Conservation (phyloP, 768 basidiomycete genomes). For the Amanita subjunquillea region DNA sequence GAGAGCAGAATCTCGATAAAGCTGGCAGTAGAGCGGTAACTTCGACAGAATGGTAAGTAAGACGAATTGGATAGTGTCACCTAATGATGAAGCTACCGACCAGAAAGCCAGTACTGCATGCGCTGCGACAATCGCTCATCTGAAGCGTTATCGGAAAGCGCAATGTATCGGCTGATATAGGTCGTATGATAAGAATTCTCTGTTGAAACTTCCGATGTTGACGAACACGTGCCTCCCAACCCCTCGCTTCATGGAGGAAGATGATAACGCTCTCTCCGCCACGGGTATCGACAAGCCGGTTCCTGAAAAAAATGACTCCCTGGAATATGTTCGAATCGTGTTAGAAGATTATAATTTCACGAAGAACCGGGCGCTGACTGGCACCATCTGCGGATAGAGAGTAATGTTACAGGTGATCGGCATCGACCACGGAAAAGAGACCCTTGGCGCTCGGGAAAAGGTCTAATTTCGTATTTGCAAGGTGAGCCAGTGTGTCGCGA, state of each 20-base stretch:
- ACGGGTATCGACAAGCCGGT: background rate
- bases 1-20: background rate
- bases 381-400: background rate
- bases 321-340: background rate
- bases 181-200: background rate
- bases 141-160: slow-evolving; percentile 7
- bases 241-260: background rate
- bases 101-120: slow-evolving; percentile 12
- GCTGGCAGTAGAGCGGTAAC: slow-evolving; percentile 3
- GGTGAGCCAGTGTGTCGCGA: background rate
- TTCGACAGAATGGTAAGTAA: slow-evolving; percentile 1
- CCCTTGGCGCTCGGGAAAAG: background rate
- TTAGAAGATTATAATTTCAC: background rate
- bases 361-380: background rate
- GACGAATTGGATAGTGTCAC: slow-evolving; percentile 2
- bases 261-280: background rate
- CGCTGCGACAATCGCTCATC: slow-evolving; percentile 11
- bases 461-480: background rate
- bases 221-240: background rate
- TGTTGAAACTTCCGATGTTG: background rate
- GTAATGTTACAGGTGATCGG: background rate
- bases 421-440: background rate
- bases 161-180: slow-evolving; percentile 6
- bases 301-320: background rate
- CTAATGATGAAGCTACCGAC: slow-evolving; percentile 8